Percentiles rank a stretch among this genome's conserved stretches.
Conservation (phyloP, 1,284 basidiomycete genomes). For the Tilletia horrida region DNA sequence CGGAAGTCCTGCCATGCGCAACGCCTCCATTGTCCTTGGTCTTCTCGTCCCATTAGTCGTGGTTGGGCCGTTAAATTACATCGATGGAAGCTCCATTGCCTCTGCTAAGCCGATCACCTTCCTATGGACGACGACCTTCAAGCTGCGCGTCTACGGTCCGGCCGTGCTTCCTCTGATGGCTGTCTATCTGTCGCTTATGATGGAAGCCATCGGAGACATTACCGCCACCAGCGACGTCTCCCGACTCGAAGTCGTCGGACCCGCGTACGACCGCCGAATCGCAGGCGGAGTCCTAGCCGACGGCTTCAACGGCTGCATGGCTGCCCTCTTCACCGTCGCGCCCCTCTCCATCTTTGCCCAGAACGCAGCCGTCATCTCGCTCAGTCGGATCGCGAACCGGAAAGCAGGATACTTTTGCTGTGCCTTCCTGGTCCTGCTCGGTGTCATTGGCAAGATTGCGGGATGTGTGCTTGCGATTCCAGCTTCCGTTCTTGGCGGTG, state of each 20-base stretch:
- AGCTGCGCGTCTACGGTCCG: slow-evolving; percentile 72
- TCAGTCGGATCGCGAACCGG: slow-evolving; percentile 50
- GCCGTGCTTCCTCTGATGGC: slow-evolving; percentile 78
- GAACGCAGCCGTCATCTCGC: slow-evolving; percentile 65
- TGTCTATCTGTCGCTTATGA: slow-evolving; percentile 61
- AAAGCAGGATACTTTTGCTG: slow-evolving; percentile 42
- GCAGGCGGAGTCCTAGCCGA: slow-evolving; percentile 77
- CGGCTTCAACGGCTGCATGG: slow-evolving; percentile 65
- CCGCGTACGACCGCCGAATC: slow-evolving; percentile 69
- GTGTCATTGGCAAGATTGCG: slow-evolving; percentile 72
- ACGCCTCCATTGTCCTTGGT: slow-evolving; percentile 56
- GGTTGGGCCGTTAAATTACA: slow-evolving; percentile 42
- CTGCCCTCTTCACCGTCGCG: slow-evolving; percentile 74
- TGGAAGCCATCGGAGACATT: slow-evolving; percentile 48
- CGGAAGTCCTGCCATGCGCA: slow-evolving; percentile 74
- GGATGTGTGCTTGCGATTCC: slow-evolving; percentile 64
- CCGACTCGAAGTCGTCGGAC: slow-evolving; percentile 58
- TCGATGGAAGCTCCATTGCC: slow-evolving; percentile 31
- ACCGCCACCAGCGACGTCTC: slow-evolving; percentile 80
- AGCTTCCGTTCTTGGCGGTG: slow-evolving; percentile 73
- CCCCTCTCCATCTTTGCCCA: slow-evolving; percentile 71
- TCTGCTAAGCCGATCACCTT: slow-evolving; percentile 38
- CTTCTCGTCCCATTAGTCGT: slow-evolving; percentile 44
- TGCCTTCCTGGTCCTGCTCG: slow-evolving; percentile 43
- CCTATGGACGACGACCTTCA: slow-evolving; percentile 71